These are phyloP conservation scores for Yamadazyma siamensis DNA, from an alignment of 1,139 yeast species.

Conservation along the genomic window DNA sequence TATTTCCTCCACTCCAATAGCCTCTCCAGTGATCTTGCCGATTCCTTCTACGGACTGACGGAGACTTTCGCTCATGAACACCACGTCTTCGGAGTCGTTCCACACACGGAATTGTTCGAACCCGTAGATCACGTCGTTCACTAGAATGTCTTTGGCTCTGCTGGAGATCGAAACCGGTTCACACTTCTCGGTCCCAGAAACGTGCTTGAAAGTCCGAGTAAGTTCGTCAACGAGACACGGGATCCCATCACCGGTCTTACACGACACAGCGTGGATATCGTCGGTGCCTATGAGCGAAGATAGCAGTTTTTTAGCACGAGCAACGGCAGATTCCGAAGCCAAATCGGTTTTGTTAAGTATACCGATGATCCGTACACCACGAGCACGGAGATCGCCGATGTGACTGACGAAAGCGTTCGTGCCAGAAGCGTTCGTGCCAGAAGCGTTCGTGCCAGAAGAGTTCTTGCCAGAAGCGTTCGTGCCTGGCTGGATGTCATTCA, in stretches of 20 bases:
- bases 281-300: constrained; percentile 2
- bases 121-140: constrained; percentile 71
- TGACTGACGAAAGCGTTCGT: constrained; percentile 29
- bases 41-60: constrained; percentile 79
- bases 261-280: constrained; percentile 45
- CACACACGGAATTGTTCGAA: constrained; percentile 56
- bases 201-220: constrained; percentile 41
- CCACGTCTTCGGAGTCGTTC: constrained; percentile 63
- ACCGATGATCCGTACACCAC: constrained; percentile 32
- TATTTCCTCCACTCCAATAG: constrained; percentile 86
- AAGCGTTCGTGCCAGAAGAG: constrained; percentile 7
- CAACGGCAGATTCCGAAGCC: constrained; percentile 18
- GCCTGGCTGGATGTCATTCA: too few relatives aligned
- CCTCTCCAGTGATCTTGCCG: constrained; percentile 87
- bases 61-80: constrained; percentile 76
- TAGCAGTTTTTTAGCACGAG: constrained; percentile 14
- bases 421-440: constrained; percentile 8
- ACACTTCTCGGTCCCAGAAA: constrained; percentile 46
- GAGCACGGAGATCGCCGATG: constrained; percentile 23
- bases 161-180: constrained; percentile 72
- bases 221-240: constrained; percentile 32
- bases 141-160: constrained; percentile 70
- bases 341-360: constrained; percentile 66
- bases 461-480: constrained; percentile 8
- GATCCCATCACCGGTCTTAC: constrained; percentile 58